phyloP scores from a whole-genome alignment of 164 flowering plant species.

The Sextonia rubra region DNA sequence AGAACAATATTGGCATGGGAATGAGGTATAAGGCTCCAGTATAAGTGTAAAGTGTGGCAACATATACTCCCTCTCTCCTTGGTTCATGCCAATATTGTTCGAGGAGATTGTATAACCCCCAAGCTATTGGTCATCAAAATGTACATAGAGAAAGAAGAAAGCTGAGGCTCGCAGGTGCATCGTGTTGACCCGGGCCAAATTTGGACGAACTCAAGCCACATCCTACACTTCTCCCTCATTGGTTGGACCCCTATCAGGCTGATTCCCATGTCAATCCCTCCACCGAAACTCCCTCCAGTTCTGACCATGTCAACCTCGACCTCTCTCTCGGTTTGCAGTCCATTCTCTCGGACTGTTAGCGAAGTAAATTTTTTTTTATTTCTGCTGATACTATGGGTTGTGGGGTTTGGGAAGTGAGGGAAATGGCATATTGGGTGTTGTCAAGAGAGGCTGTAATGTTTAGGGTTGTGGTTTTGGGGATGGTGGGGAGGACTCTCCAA shows the following conservation, averaged over 20 bases:
- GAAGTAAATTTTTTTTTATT: too few relatives aligned
- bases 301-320: conserved; percentile 27
- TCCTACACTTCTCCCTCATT: conserved; percentile 2
- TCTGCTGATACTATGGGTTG: conserved; percentile 11
- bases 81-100: conserved; percentile 57
- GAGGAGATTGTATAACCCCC: conserved; percentile 54
- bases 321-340: conserved; percentile 35
- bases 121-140: conserved; percentile 75
- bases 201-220: background rate
- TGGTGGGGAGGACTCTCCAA: conserved; percentile 9
- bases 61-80: too few relatives aligned
- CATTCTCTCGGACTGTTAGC: too few relatives aligned
- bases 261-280: conserved; percentile 2
- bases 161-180: conserved; percentile 42
- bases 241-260: conserved; percentile 15
- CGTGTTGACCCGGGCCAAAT: background rate
- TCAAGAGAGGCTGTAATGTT: conserved; percentile 47
- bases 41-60: too few relatives aligned
- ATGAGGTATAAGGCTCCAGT: too few relatives aligned
- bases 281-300: too few relatives aligned
- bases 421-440: conserved; percentile 27
- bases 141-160: conserved; percentile 65
- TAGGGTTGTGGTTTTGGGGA: conserved; percentile 30
- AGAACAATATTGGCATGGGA: too few relatives aligned
- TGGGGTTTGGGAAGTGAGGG: conserved; percentile 14